Conservation (phyloP, 306 rosid genomes). For the Carpinus viminea region DNA sequence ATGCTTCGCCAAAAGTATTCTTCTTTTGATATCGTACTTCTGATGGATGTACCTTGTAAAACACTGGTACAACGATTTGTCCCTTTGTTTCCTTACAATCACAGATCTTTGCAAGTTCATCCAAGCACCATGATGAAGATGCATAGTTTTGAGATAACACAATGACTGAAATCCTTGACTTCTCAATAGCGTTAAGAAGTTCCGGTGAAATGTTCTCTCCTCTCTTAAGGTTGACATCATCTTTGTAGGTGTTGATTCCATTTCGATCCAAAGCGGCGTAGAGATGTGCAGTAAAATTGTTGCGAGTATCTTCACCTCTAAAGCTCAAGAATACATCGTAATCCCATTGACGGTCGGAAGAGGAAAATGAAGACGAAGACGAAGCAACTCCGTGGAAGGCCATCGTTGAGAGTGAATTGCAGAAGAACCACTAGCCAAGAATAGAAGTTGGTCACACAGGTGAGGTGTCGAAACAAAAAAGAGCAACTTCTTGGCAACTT, state of each 20-base stretch:
- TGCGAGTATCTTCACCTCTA: not conserved
- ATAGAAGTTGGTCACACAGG: too few species aligned
- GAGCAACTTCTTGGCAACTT: too few species aligned
- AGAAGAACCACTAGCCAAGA: too few species aligned
- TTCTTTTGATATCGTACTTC: not conserved
- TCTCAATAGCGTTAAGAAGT: too few species aligned
- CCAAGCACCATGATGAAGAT: not conserved
- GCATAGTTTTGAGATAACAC: conserved; percentile 32
- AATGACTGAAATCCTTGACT: conserved; percentile 18
- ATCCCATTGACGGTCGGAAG: not conserved
- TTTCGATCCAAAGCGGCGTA: not conserved
- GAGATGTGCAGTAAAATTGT: not conserved
- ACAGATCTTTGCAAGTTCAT: not conserved
- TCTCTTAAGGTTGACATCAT: not conserved
- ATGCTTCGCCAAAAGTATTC: not conserved
- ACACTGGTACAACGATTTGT: not conserved
- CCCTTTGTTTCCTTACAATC: not conserved
- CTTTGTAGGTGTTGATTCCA: not conserved
- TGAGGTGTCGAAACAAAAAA: too few species aligned
- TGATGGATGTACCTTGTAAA: not conserved
- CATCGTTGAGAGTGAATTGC: not conserved
- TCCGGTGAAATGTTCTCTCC: not conserved
- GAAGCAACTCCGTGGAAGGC: not conserved
- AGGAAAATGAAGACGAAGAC: not conserved
- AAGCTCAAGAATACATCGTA: not conserved